Percentiles rank a stretch among this genome's conserved stretches.
phyloP scores from a whole-genome alignment of 192 early-diverging fungal species.

The Dissophora ornata region DNA sequence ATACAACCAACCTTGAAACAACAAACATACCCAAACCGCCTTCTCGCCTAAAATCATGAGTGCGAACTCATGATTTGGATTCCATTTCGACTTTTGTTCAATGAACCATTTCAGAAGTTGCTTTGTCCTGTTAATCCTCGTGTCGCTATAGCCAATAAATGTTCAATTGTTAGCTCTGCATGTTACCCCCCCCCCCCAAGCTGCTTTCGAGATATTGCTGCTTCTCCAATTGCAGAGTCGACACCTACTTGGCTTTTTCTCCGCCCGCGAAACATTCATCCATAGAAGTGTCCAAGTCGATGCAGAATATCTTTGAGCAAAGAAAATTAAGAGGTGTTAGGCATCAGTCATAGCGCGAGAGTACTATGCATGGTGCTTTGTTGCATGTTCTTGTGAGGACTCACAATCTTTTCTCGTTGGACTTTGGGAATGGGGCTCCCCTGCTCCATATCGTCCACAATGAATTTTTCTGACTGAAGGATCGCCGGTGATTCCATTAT shows the following conservation, averaged over 20 bases:
- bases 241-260: constrained; percentile 20
- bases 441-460: background rate
- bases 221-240: no score
- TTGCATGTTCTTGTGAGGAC: background rate
- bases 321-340: background rate
- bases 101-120: constrained; percentile 49
- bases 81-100: constrained; percentile 41
- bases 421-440: background rate
- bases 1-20: no score
- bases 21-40: constrained; percentile 50
- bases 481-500: no score
- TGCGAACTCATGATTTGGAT: constrained; percentile 42
- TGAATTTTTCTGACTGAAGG: background rate
- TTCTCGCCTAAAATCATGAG: constrained; percentile 47
- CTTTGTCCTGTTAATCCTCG: constrained; percentile 47
- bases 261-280: constrained; percentile 35
- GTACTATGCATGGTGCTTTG: no score
- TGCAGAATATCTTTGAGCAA: constrained; percentile 31
- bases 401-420: constrained; percentile 42
- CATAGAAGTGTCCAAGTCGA: constrained; percentile 45
- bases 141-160: constrained; percentile 7
- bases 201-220: no score
- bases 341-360: no score
- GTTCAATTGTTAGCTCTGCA: no score
- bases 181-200: no score